Evolutionary conservation across 495 filamentous ascomycete genomes (phyloP).

Genomic region (Acidomyces sp.): DNA sequence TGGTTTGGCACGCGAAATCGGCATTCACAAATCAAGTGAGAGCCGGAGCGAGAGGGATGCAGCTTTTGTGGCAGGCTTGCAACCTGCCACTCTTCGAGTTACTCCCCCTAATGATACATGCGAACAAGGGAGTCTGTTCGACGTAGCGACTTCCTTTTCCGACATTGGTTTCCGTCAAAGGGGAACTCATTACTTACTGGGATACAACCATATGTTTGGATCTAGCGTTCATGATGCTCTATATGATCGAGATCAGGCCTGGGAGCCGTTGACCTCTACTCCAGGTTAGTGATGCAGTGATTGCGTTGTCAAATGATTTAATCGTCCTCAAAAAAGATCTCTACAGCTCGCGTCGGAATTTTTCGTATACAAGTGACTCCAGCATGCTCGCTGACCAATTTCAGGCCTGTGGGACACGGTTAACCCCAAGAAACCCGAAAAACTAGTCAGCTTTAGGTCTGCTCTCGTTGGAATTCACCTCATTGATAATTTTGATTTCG

Average conservation of each 20-base stretch:
- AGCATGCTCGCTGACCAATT: background rate
- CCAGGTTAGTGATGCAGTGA: no score
- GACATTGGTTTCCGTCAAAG: no score
- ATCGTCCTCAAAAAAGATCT: no score
- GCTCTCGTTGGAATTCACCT: background rate
- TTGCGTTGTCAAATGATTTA: no score
- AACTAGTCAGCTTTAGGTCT: no score
- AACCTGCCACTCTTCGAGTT: background rate
- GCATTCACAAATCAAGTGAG: background rate
- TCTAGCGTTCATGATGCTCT: no score
- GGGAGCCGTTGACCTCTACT: no score
- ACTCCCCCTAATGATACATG: background rate
- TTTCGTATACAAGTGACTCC: background rate
- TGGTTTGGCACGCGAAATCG: conserved; percentile 9
- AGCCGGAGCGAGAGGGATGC: background rate
- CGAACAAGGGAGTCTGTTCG: background rate
- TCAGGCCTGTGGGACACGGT: background rate
- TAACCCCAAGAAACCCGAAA: background rate
- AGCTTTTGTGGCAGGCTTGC: background rate
- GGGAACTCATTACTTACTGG: background rate
- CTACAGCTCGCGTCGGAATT: no score
- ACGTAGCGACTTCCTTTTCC: background rate
- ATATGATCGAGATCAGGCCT: no score
- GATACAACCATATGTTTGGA: background rate
- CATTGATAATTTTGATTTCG: background rate